Base-by-base conservation (phyloP, 768 basidiomycete genomes). In the Xanthoconium stramineum region DNA sequence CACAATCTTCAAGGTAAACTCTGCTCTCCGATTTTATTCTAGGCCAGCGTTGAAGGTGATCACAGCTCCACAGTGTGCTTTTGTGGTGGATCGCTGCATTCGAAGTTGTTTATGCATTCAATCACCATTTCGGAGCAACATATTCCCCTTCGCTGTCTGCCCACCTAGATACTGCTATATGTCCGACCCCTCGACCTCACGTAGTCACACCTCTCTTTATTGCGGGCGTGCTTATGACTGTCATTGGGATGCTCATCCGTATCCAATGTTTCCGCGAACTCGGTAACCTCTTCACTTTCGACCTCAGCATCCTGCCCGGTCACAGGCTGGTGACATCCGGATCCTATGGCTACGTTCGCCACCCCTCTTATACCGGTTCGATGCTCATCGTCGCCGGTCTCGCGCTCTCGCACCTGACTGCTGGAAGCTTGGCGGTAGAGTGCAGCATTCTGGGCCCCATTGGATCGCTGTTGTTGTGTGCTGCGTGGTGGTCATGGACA, bases 331-430 rank as follows among this genome's bases (percentile, higher is more conserved):
- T 83, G 58, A 82, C 80, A 3, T 64, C 67, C n/a, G 76, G 80
- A 19, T 78, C 75, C 55, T 83, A 83, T 63, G 55, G 67, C 7
- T 76, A 77, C 54, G 82, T 83, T 50, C 78, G 82, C 8, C 82
- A 83, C 66, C 82, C 82, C 17, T 75, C 80, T 0, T 83, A 82
- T 64, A 78, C 79, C 0, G 81, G 82, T n/a, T 79, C 80, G 1
- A 61, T 83, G 55, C 67, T 80, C 20, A 74, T 82, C 57, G 70
- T 82, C 33, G 70, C 72, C 7, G 81, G 82, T 0, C 62, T 81
- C 38, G 72, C 78, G 0, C 65, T 79, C 49, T 76, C 76, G 14
- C 79, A 81, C 40, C 65, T 82, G 32, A 77, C 78, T 10, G 57
- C 70, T 0, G 81, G 81, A 15, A 76, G 78, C 59, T 78, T 79